phyloP scores from a whole-genome alignment of 1,284 basidiomycete species.

The Rugosomyces carneus region DNA sequence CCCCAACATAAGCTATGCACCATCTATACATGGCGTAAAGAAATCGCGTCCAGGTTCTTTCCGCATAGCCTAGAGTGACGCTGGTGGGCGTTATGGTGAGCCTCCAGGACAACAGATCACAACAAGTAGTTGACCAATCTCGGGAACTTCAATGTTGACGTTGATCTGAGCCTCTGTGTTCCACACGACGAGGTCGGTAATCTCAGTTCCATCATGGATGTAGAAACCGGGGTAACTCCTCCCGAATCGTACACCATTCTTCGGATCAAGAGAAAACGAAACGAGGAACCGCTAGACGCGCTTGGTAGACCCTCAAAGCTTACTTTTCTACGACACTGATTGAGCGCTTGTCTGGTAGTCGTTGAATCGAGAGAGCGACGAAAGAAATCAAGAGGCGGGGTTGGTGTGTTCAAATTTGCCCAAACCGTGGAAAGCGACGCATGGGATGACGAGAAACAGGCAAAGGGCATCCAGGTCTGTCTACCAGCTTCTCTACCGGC shows the following conservation, averaged over 20 bases:
- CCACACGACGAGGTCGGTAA: background rate
- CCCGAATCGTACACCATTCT: constrained; percentile 56
- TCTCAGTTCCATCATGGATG: constrained; percentile 20
- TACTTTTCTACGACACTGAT: constrained; percentile 10
- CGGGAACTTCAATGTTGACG: too few species aligned
- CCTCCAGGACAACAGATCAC: background rate
- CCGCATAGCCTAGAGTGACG: background rate
- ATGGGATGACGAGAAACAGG: constrained; percentile 55
- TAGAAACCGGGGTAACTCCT: constrained; percentile 11
- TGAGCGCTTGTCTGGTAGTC: constrained; percentile 33
- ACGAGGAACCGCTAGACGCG: constrained; percentile 73
- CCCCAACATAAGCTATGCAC: background rate
- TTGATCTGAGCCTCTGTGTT: too few species aligned
- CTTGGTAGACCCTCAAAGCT: constrained; percentile 42
- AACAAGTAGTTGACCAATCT: background rate
- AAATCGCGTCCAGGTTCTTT: background rate
- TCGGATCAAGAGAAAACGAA: constrained; percentile 73
- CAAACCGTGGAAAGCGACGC: constrained; percentile 65
- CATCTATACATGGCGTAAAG: background rate
- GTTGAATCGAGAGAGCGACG: constrained; percentile 53
- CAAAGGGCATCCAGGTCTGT: constrained; percentile 55
- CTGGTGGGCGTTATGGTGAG: background rate
- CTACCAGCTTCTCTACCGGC: background rate
- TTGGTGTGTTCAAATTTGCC: constrained; percentile 68
- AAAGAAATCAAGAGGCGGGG: constrained; percentile 54